Evolutionary conservation across 2,329 filamentous ascomycete species (phyloP).

Genomic region (Leptographium lundbergii): DNA sequence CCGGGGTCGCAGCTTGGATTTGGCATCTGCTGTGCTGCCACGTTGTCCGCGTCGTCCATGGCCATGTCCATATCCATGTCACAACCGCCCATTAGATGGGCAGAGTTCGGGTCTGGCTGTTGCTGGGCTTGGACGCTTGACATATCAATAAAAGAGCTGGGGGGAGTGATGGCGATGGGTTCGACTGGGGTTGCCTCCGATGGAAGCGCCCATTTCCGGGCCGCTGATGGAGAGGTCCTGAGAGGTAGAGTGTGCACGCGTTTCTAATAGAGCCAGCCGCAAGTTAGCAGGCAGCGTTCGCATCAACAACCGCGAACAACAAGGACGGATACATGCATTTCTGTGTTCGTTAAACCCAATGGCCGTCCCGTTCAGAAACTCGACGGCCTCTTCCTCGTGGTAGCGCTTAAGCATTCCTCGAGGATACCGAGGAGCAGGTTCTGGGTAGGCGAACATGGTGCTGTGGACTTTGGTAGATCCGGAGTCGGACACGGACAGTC

Average conservation of each 20-base stretch:
- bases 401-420: conserved; percentile 30
- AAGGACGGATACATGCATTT: conserved; percentile 25
- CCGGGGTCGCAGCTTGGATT: background rate
- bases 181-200: conserved; percentile 13
- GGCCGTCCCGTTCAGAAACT: conserved; percentile 20
- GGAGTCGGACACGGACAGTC: too few relatives aligned
- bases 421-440: conserved; percentile 16
- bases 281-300: conserved; percentile 1
- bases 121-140: background rate
- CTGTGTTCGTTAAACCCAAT: conserved; percentile 37
- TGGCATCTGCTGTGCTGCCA: conserved; percentile 8
- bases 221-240: conserved; percentile 29
- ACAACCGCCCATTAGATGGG: conserved; percentile 10
- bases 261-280: conserved; percentile 28
- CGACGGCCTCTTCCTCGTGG: conserved; percentile 29
- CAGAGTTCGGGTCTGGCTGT: conserved; percentile 1
- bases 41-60: conserved; percentile 23
- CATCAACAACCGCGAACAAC: background rate
- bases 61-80: conserved; percentile 41
- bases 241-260: conserved; percentile 37
- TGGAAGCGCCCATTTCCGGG: conserved; percentile 22
- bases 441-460: conserved; percentile 8
- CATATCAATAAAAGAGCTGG: conserved; percentile 25
- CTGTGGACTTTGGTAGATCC: too few relatives aligned
- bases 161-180: conserved; percentile 24